Conservation (phyloP, 108 stramenopile species). For the Asterionellopsis glacialis region DNA sequence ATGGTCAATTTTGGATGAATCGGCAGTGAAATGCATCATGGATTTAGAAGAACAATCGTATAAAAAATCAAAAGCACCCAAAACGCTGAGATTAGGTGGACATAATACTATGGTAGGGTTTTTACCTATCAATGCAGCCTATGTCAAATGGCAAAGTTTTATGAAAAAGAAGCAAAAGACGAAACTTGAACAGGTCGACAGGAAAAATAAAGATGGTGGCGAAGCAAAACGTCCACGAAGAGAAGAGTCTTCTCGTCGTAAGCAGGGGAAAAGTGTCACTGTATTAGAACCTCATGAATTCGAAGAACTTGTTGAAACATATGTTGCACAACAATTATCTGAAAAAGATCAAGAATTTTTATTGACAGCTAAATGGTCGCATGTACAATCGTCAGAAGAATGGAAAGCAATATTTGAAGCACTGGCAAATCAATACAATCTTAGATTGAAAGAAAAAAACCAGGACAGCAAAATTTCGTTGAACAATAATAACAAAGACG, state of each 20-base stretch:
- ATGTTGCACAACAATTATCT: neutral
- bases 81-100: too few species aligned
- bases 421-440: conserved; percentile 37
- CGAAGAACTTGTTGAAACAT: conserved; percentile 18
- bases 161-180: conserved; percentile 6
- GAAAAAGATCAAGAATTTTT: conserved; percentile 8
- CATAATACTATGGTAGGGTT: too few species aligned
- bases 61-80: too few species aligned
- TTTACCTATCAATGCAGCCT: neutral
- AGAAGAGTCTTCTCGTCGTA: neutral
- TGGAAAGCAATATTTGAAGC: conserved; percentile 26
- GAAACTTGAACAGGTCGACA: neutral
- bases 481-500: too few species aligned
- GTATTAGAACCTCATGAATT: conserved; percentile 23
- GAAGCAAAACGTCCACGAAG: neutral
- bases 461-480: too few species aligned
- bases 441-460: conserved; percentile 9
- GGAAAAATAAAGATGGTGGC: neutral
- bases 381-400: conserved; percentile 15
- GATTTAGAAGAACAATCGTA: too few species aligned
- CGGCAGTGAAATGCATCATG: too few species aligned
- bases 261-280: neutral
- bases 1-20: too few species aligned
- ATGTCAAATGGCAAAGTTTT: conserved; percentile 5
- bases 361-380: conserved; percentile 17